A percentile compares a stretch with the other conserved stretches of the same genome.
Conservation (phyloP, 441 rosid species). For the Raphanus hybrid region DNA sequence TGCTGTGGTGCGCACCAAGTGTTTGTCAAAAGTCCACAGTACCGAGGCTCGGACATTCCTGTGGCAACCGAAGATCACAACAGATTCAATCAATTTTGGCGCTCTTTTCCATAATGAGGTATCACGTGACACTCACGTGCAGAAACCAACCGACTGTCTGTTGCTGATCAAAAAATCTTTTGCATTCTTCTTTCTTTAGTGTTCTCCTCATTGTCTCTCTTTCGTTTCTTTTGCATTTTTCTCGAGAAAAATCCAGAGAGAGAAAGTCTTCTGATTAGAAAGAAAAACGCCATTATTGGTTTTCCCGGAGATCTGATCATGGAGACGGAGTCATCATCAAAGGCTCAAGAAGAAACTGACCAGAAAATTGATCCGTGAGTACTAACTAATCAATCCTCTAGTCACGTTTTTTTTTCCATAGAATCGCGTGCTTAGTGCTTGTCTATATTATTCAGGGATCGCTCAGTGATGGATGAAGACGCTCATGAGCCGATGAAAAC, state of each 20-base stretch:
- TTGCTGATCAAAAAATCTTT: not conserved
- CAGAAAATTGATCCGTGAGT: conserved; percentile 4
- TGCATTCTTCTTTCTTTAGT: not conserved
- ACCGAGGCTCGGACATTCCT: no score
- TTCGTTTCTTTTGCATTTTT: not conserved
- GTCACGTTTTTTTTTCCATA: not conserved
- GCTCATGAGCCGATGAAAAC: no score
- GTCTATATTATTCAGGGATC: not conserved
- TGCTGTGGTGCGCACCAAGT: no score
- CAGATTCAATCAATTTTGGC: not conserved
- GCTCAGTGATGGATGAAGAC: not conserved
- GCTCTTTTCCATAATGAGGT: not conserved
- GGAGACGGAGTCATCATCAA: not conserved
- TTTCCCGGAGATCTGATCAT: no score
- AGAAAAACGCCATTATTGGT: no score
- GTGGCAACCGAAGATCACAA: no score
- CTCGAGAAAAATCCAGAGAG: not conserved
- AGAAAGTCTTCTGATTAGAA: no score
- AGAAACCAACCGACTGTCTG: not conserved
- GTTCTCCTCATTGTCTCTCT: not conserved
- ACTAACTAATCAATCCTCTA: not conserved
- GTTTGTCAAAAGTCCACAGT: no score
- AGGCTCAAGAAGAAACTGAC: not conserved
- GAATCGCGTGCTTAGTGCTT: not conserved
- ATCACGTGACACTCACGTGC: not conserved